Conservation (phyloP, 495 filamentous ascomycete genomes). For the Lineolata rhizophorae region DNA sequence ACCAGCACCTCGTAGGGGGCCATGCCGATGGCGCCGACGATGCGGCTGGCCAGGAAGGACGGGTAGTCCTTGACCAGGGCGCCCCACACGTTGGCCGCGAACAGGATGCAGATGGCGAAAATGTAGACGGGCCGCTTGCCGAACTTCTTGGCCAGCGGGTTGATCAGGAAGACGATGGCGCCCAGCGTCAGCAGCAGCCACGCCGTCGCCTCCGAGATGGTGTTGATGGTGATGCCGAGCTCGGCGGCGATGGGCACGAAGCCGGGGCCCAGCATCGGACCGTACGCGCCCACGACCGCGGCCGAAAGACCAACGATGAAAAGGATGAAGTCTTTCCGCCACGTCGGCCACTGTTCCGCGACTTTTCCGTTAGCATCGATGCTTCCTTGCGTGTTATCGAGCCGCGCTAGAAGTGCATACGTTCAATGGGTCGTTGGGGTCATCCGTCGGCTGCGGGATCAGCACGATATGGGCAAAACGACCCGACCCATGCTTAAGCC, state of each 20-base stretch:
- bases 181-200: constrained; percentile 14
- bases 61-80: constrained; percentile 29
- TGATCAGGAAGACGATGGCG: constrained; percentile 28
- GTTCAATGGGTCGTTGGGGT: constrained; percentile 8
- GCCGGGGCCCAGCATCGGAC: constrained; percentile 29
- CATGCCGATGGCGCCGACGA: constrained; percentile 30
- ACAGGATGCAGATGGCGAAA: constrained; percentile 31
- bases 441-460: constrained; percentile 7
- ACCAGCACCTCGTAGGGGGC: constrained; percentile 36
- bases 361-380: too few relatives aligned
- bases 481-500: neutral
- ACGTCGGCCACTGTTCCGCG: constrained; percentile 28
- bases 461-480: constrained; percentile 4
- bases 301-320: constrained; percentile 30
- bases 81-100: constrained; percentile 37
- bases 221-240: constrained; percentile 20
- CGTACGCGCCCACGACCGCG: constrained; percentile 31
- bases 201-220: constrained; percentile 21
- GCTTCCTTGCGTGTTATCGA: too few relatives aligned
- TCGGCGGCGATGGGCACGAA: constrained; percentile 21
- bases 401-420: too few relatives aligned
- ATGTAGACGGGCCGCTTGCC: constrained; percentile 43
- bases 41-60: constrained; percentile 32
- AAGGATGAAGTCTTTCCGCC: constrained; percentile 31
- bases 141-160: constrained; percentile 40